A percentile compares a stretch with the other conserved stretches of the same genome.
Evolutionary conservation across 2,329 filamentous ascomycete species (phyloP).

Genomic region (Fusarium fujikuroi): DNA sequence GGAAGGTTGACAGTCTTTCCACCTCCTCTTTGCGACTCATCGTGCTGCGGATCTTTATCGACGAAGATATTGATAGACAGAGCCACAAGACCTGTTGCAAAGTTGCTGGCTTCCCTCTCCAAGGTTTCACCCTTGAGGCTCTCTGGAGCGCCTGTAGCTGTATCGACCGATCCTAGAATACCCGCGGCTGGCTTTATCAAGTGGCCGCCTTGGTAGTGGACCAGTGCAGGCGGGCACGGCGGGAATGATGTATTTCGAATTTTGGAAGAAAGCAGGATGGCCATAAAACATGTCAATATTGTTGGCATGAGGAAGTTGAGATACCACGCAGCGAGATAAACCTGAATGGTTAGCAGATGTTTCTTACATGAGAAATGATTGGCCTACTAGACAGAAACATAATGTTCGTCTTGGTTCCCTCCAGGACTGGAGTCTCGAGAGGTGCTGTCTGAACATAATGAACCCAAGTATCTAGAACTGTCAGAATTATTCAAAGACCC

Average conservation of each 20-base stretch:
- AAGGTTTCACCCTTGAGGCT: conserved; percentile 82
- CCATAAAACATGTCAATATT: conserved; percentile 64
- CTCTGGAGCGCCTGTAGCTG: conserved; percentile 80
- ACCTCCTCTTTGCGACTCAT: conserved; percentile 55
- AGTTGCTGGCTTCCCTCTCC: conserved; percentile 81
- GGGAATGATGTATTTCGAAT: conserved; percentile 73
- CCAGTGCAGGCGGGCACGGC: conserved; percentile 76
- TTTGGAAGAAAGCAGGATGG: conserved; percentile 71
- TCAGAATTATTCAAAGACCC: not conserved
- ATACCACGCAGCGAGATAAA: conserved; percentile 72
- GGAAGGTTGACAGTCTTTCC: conserved; percentile 47
- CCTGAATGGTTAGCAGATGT: not conserved
- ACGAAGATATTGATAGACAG: conserved; percentile 74
- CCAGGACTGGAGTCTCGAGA: conserved; percentile 80
- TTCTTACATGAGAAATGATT: no score
- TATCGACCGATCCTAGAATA: conserved; percentile 76
- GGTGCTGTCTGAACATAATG: conserved; percentile 63
- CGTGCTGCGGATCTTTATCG: conserved; percentile 75
- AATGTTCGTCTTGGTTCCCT: conserved; percentile 73
- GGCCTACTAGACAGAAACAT: conserved; percentile 10
- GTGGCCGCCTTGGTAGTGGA: conserved; percentile 72
- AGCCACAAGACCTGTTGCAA: conserved; percentile 71
- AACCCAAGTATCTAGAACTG: not conserved
- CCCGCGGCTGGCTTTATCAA: conserved; percentile 79
- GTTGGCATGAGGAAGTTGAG: conserved; percentile 73